Conservation (phyloP, 2,329 filamentous ascomycete genomes). For the Ascosphaera apis region DNA sequence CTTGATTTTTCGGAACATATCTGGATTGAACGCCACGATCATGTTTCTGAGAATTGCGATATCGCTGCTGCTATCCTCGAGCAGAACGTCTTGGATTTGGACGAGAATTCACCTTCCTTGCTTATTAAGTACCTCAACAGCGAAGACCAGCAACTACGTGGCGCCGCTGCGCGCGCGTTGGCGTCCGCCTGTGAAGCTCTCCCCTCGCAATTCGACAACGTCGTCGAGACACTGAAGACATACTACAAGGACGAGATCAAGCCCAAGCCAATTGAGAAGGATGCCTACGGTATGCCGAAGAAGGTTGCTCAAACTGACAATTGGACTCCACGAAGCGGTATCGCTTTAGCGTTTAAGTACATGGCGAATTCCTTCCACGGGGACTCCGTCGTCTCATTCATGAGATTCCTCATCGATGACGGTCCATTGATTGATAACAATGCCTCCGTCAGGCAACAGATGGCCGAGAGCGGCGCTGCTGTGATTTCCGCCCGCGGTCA, state of each 20-base stretch:
- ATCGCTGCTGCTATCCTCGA: slow-evolving; percentile 82
- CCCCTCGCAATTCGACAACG: slow-evolving; percentile 33
- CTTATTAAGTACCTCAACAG: slow-evolving; percentile 62
- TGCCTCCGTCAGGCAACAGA: slow-evolving; percentile 54
- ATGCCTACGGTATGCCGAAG: slow-evolving; percentile 83
- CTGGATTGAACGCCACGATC: slow-evolving; percentile 83
- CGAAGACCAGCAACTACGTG: slow-evolving; percentile 57
- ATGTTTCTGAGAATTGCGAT: slow-evolving; percentile 65
- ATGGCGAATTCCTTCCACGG: slow-evolving; percentile 48
- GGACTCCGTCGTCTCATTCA: slow-evolving; percentile 48
- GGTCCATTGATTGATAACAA: slow-evolving; percentile 75
- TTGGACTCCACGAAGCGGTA: slow-evolving; percentile 78
- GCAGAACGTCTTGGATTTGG: slow-evolving; percentile 59
- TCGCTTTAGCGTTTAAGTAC: slow-evolving; percentile 69
- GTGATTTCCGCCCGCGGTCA: slow-evolving; percentile 67
- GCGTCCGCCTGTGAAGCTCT: slow-evolving; percentile 47
- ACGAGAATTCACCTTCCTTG: slow-evolving; percentile 37
- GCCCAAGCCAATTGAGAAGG: slow-evolving; percentile 58
- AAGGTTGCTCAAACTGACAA: slow-evolving; percentile 73
- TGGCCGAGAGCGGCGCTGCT: slow-evolving; percentile 71
- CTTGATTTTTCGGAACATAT: slow-evolving; percentile 70
- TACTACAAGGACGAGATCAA: slow-evolving; percentile 62
- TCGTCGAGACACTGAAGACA: slow-evolving; percentile 42
- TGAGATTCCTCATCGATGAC: slow-evolving; percentile 63
- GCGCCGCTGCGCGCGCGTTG: slow-evolving; percentile 60